phyloP scores from a whole-genome alignment of 257 asterid genomes.

The Capsicum baccatum region DNA sequence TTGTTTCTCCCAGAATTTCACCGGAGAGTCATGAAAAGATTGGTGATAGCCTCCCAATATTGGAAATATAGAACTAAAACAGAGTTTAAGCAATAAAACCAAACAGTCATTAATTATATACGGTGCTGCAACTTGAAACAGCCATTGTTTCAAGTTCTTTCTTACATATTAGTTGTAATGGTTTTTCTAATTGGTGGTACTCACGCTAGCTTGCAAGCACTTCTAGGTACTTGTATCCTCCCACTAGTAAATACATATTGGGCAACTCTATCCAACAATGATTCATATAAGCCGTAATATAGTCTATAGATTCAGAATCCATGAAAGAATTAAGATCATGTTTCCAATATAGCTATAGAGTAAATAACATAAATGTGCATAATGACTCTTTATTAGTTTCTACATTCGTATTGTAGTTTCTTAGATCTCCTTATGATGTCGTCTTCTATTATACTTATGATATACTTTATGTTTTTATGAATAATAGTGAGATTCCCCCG shows the following conservation, averaged over 20 bases:
- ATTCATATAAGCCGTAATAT: background rate
- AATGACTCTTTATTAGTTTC: no score
- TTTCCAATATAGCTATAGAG: background rate
- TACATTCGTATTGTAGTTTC: no score
- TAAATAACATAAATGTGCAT: background rate
- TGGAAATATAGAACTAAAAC: background rate
- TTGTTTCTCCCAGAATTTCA: background rate
- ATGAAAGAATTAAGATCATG: background rate
- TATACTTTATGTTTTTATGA: no score
- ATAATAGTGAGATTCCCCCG: no score
- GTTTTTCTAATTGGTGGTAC: background rate
- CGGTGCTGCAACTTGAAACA: background rate
- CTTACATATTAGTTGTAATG: background rate
- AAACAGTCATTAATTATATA: background rate
- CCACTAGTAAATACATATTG: no score
- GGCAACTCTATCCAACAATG: background rate
- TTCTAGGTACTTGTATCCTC: background rate
- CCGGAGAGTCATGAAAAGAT: background rate
- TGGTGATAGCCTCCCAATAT: background rate
- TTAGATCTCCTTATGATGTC: no score
- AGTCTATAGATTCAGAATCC: background rate
- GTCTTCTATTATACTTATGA: no score
- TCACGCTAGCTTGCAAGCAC: background rate
- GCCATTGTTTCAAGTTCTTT: background rate
- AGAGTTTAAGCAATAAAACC: background rate